phyloP scores from a whole-genome alignment of 495 filamentous ascomycete species.

The Xylaria sp. region DNA sequence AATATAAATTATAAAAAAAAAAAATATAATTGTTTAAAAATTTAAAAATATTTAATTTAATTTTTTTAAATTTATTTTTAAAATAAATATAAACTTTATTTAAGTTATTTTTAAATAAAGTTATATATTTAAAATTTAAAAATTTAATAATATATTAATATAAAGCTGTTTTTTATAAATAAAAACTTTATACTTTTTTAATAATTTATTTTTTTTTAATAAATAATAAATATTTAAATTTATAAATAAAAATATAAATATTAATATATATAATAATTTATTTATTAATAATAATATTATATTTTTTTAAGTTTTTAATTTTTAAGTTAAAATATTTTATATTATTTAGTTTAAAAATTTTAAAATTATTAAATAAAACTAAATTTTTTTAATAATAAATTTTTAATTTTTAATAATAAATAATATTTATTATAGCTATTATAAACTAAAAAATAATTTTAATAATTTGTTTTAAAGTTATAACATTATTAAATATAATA shows the following conservation, averaged over 20 bases:
- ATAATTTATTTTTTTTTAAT: neutral
- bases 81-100: neutral
- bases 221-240: neutral
- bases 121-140: neutral
- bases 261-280: neutral
- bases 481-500: too few species aligned
- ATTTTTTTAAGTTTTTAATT: neutral
- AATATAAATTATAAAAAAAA: neutral
- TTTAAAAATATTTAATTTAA: neutral
- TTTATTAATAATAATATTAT: neutral
- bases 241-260: neutral
- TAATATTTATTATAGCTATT: too few species aligned
- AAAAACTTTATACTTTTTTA: neutral
- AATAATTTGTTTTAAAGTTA: too few species aligned
- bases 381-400: too few species aligned
- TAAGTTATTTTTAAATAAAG: neutral
- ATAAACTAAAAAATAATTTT: too few species aligned
- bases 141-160: neutral
- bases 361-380: conserved; percentile 1
- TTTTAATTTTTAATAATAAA: too few species aligned
- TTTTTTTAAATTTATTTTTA: conserved; percentile 3
- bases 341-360: neutral
- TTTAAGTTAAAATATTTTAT: neutral
- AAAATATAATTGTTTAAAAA: neutral
- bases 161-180: neutral